phyloP scores from a whole-genome alignment of 345 rosid species.

The Moricandia arvensis region DNA sequence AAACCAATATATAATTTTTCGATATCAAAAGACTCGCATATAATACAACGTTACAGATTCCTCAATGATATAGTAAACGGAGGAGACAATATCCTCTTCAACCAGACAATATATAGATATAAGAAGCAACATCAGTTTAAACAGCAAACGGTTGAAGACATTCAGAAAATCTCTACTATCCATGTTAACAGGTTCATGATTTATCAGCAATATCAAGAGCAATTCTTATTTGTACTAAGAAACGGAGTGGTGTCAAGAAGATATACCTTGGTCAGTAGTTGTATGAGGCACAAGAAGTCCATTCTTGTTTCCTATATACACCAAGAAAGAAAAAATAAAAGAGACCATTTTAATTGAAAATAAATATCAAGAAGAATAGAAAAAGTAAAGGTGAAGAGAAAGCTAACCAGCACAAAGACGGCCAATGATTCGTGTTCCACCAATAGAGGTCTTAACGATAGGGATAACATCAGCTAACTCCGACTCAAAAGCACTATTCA shows the following conservation, averaged over 20 bases:
- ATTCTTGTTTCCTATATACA: constrained; percentile 73
- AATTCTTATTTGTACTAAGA: neutral
- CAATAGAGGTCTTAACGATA: constrained; percentile 84
- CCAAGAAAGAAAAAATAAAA: neutral
- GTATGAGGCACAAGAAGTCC: constrained; percentile 95
- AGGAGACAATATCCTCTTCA: neutral
- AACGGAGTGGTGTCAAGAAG: neutral
- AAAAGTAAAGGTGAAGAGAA: neutral
- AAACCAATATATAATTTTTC: neutral
- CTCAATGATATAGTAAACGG: neutral
- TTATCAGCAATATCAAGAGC: neutral
- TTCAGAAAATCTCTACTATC: neutral
- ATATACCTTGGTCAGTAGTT: constrained; percentile 89
- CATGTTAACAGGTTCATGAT: neutral
- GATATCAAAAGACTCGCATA: neutral
- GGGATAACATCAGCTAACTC: constrained; percentile 86
- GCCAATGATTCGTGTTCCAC: constrained; percentile 80
- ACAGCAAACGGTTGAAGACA: neutral
- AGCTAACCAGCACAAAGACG: constrained; percentile 78
- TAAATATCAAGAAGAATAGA: neutral
- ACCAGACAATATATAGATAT: neutral
- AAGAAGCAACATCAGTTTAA: neutral
- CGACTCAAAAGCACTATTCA: constrained; percentile 66
- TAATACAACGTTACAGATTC: neutral
- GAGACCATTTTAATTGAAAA: neutral